A percentile compares a stretch with the other conserved stretches of the same genome.
Evolutionary conservation across 2,329 filamentous ascomycete species (phyloP).

Genomic region (Aspergillus carbonarius): DNA sequence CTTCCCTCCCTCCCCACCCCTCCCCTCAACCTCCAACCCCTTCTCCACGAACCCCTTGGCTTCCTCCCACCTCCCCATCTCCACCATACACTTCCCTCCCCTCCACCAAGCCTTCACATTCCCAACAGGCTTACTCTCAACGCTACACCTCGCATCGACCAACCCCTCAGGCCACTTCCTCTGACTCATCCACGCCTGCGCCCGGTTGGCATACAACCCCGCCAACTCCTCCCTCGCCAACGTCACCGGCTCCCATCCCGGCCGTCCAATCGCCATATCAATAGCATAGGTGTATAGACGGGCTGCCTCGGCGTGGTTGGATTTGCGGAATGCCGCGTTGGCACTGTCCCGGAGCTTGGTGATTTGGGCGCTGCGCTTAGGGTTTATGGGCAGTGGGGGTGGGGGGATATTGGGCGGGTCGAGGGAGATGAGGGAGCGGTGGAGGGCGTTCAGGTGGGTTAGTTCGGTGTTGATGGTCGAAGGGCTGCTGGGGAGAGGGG

Average conservation of each 20-base stretch:
- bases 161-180: slow-evolving; percentile 80
- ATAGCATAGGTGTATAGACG: slow-evolving; percentile 82
- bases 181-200: slow-evolving; percentile 83
- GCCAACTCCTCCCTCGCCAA: slow-evolving; percentile 83
- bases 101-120: slow-evolving; percentile 97
- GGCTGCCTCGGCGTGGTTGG: slow-evolving; percentile 70
- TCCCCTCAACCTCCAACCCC: slow-evolving; percentile 79
- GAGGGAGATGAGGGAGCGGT: slow-evolving; percentile 68
- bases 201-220: slow-evolving; percentile 78
- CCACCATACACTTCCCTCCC: slow-evolving; percentile 75
- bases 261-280: slow-evolving; percentile 80
- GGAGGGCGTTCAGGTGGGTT: slow-evolving; percentile 71
- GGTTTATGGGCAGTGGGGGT: slow-evolving; percentile 86
- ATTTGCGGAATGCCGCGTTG: slow-evolving; percentile 79
- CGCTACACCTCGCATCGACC: slow-evolving; percentile 83
- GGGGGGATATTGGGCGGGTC: slow-evolving; percentile 70
- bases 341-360: slow-evolving; percentile 87
- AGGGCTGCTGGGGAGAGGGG: slow-evolving; percentile 35
- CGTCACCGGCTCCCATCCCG: slow-evolving; percentile 82
- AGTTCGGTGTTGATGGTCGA: slow-evolving; percentile 64
- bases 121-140: slow-evolving; percentile 80
- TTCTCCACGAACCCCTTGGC: slow-evolving; percentile 73
- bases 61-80: slow-evolving; percentile 88
- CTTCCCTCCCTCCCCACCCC: slow-evolving; percentile 48
- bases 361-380: slow-evolving; percentile 84